Percentiles rank a stretch among this genome's conserved stretches.
These are phyloP conservation scores for Citrus inodora DNA, from an alignment of 345 rosid genomes.

Conservation along the genomic window DNA sequence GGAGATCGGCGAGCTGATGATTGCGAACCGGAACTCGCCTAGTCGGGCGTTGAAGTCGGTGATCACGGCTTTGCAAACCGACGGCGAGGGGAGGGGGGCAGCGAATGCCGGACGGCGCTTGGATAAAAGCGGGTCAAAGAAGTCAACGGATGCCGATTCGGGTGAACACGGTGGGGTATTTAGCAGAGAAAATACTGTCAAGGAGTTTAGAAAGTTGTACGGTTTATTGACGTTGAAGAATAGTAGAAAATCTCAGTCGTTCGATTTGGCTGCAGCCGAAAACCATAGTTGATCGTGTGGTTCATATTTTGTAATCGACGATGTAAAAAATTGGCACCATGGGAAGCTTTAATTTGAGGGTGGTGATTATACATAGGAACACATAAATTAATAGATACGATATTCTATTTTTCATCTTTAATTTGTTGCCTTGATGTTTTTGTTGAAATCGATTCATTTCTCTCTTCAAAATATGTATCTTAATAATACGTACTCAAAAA, in stretches of 20 bases:
- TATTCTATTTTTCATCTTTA: no score
- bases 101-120: constrained; percentile 32
- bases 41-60: constrained; percentile 89
- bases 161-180: constrained; percentile 41
- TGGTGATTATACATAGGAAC: no score
- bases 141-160: constrained; percentile 33
- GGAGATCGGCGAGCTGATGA: constrained; percentile 90
- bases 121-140: constrained; percentile 32
- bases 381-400: no score
- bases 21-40: constrained; percentile 86
- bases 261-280: constrained; percentile 27
- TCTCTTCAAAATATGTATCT: neutral
- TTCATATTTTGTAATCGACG: constrained; percentile 4
- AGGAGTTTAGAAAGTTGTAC: constrained; percentile 64
- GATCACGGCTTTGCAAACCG: constrained; percentile 69
- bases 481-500: no score
- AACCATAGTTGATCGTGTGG: constrained; percentile 27
- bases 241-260: constrained; percentile 43
- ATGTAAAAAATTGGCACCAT: no score
- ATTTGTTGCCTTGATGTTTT: no score
- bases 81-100: constrained; percentile 54
- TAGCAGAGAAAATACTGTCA: constrained; percentile 53
- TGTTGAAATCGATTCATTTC: no score
- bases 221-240: constrained; percentile 61
- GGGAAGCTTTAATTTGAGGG: no score